Conservation (phyloP, 495 filamentous ascomycete species). For the Penicillium nucicola region DNA sequence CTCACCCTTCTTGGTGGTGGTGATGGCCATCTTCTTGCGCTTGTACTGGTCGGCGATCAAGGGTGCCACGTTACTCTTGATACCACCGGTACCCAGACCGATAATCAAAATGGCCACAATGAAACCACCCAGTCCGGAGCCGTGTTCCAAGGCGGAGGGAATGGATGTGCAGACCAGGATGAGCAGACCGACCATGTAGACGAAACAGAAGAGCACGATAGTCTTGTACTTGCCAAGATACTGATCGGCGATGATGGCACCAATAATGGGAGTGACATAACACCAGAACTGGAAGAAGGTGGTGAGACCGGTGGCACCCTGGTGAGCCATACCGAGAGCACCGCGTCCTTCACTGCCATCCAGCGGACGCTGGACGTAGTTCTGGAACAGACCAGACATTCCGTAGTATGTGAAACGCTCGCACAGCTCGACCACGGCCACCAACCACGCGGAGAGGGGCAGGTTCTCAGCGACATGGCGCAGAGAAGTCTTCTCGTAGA, state of each 20-base stretch:
- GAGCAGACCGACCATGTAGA: slow-evolving; percentile 47
- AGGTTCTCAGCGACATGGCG: slow-evolving; percentile 55
- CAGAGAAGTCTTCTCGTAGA: slow-evolving; percentile 48
- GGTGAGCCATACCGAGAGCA: slow-evolving; percentile 51
- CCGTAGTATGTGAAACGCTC: slow-evolving; percentile 71
- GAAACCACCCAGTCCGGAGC: slow-evolving; percentile 48
- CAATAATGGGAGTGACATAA: slow-evolving; percentile 55
- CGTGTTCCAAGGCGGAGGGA: slow-evolving; percentile 40
- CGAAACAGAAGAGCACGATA: slow-evolving; percentile 54
- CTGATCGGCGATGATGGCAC: slow-evolving; percentile 61
- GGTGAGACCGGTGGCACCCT: slow-evolving; percentile 56
- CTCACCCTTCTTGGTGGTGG: slow-evolving; percentile 59
- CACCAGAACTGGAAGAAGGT: slow-evolving; percentile 66
- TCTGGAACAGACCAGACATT: slow-evolving; percentile 51
- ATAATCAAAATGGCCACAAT: slow-evolving; percentile 46
- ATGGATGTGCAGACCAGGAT: slow-evolving; percentile 50
- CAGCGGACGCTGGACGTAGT: slow-evolving; percentile 53
- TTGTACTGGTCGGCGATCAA: slow-evolving; percentile 72
- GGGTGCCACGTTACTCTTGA: slow-evolving; percentile 66
- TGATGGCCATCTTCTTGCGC: slow-evolving; percentile 56
- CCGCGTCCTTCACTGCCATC: slow-evolving; percentile 49
- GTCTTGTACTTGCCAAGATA: slow-evolving; percentile 69
- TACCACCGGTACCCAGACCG: slow-evolving; percentile 60
- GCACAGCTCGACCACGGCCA: slow-evolving; percentile 60
- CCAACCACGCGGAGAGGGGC: slow-evolving; percentile 55